Percentiles rank a stretch among this genome's conserved stretches.
phyloP scores from a whole-genome alignment of 2,329 filamentous ascomycete species.

The Escovopsis sp. region DNA sequence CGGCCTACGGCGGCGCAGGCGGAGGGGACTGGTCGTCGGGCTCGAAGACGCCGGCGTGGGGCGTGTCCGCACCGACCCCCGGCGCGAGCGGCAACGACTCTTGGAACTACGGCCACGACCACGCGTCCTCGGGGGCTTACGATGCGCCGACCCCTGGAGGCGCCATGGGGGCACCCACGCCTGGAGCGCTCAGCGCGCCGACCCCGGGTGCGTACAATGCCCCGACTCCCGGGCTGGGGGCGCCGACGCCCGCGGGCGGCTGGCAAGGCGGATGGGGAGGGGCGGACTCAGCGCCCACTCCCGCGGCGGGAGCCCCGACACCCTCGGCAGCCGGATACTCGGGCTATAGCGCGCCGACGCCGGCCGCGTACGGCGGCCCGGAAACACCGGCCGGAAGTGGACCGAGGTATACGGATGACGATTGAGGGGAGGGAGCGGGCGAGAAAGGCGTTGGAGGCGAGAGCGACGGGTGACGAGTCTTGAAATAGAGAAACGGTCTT shows the following conservation, averaged over 20 bases:
- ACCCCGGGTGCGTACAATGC: slow-evolving; percentile 57
- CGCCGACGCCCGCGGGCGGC: slow-evolving; percentile 54
- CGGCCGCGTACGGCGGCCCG: slow-evolving; percentile 42
- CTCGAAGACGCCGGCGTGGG: slow-evolving; percentile 67
- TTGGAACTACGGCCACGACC: slow-evolving; percentile 44
- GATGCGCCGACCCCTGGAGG: slow-evolving; percentile 57
- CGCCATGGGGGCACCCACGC: slow-evolving; percentile 44
- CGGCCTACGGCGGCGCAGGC: slow-evolving; percentile 39
- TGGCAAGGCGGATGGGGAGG: slow-evolving; percentile 46
- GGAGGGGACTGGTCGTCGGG: slow-evolving; percentile 50
- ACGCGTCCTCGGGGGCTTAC: slow-evolving; percentile 35
- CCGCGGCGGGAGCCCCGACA: slow-evolving; percentile 51
- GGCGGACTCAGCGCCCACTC: slow-evolving; percentile 51
- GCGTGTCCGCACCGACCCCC: slow-evolving; percentile 42
- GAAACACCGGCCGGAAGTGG: slow-evolving; percentile 49
- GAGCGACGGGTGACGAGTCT: no score
- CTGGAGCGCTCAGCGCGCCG: slow-evolving; percentile 50
- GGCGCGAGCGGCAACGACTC: slow-evolving; percentile 39
- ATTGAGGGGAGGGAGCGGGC: slow-evolving; percentile 12
- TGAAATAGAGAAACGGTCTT: no score
- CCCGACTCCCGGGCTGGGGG: slow-evolving; percentile 47
- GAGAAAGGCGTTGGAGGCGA: no score
- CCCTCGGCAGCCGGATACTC: slow-evolving; percentile 48
- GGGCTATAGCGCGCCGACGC: slow-evolving; percentile 45
- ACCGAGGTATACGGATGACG: slow-evolving; percentile 39